phyloP scores from a whole-genome alignment of 2,329 filamentous ascomycete species.

The Sclerotiophoma versabilis region DNA sequence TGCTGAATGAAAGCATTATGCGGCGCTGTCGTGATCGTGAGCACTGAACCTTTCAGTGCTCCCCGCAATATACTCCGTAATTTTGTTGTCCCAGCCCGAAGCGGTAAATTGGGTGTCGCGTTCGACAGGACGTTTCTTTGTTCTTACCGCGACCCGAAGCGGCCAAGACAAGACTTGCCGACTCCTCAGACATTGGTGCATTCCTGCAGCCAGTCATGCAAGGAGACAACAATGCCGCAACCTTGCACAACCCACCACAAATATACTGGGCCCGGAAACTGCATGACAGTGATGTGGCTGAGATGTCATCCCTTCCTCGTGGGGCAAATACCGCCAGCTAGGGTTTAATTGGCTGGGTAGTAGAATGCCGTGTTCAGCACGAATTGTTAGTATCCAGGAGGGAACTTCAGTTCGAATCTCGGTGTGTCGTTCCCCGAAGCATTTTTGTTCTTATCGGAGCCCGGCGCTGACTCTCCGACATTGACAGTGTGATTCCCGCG shows the following conservation, averaged over 20 bases:
- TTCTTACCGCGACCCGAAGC: conserved; percentile 41
- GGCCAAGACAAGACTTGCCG: conserved; percentile 40
- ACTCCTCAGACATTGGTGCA: conserved; percentile 46
- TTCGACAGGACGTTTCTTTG: conserved; percentile 46
- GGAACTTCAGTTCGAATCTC: conserved; percentile 41
- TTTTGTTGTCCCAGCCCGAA: conserved; percentile 47
- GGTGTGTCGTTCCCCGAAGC: conserved; percentile 20
- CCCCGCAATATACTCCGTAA: conserved; percentile 36
- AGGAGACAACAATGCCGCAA: conserved; percentile 43
- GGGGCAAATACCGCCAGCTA: conserved; percentile 1
- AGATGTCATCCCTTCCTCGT: conserved; percentile 27
- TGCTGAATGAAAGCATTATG: conserved; percentile 41
- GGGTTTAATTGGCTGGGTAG: not conserved
- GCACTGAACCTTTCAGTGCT: conserved; percentile 11
- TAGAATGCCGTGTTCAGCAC: conserved; percentile 14
- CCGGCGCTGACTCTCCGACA: conserved; percentile 18
- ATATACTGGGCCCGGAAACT: conserved; percentile 26
- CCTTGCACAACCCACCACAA: conserved; percentile 19
- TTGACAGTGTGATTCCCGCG: conserved; percentile 43
- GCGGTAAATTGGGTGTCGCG: conserved; percentile 33
- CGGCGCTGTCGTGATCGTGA: conserved; percentile 23
- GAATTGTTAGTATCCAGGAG: conserved; percentile 43
- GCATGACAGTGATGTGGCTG: conserved; percentile 19
- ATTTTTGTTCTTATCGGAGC: conserved; percentile 17
- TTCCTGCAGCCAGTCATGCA: conserved; percentile 40